Base-by-base conservation (phyloP, 805 yeast species). In the Cyberlindnera mycetangii region DNA sequence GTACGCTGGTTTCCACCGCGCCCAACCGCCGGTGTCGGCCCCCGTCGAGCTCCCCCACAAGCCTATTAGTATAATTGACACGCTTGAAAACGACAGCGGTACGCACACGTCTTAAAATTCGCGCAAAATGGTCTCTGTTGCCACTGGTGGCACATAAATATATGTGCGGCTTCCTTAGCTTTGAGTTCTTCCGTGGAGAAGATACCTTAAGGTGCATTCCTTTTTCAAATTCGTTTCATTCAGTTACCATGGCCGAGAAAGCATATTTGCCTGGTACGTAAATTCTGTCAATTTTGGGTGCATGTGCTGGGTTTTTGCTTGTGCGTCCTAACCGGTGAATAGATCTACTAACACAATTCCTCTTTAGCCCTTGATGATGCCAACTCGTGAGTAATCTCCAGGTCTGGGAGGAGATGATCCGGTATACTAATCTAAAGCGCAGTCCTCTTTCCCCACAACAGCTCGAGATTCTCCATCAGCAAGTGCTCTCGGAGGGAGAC, bases 401-500 rank as follows among this genome's bases (percentile, higher is more conserved):
- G 14, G 19, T 28, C 17, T n/a, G n/a, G n/a, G n/a, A n/a, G n/a
- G n/a, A n/a, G 10, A 6, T 14, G 7, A 35, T 17, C 12, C 25
- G 6, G 14, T n/a, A 17, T 42, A 42, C 45, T 41, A 44, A 47
- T 47, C 35, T 12, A 39, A 7, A 19, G 22, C 20, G 18, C 39
- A 46, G 50, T 15, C 83, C 95, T 0, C 72, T 90, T 18, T 72
- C 90, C 0, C 74, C 77, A 5, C 85, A 83, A 45, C 95, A 92
- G 57, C 72, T 93, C 33, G 83, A 79, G 14, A 76, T 89, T 1
- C 74, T 93, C 24, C 82, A 79, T 51, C 76, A 81, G 54, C 96
- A 89, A 57, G 89, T 87, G 32, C 77, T 80, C 21, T 71, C 83
- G 1, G 98, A 93, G 61, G 82, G 85, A 25, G 95, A 93, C 5